Base-by-base conservation (phyloP, 2,329 filamentous ascomycete genomes). In the Amylocarpus encephaloides region DNA sequence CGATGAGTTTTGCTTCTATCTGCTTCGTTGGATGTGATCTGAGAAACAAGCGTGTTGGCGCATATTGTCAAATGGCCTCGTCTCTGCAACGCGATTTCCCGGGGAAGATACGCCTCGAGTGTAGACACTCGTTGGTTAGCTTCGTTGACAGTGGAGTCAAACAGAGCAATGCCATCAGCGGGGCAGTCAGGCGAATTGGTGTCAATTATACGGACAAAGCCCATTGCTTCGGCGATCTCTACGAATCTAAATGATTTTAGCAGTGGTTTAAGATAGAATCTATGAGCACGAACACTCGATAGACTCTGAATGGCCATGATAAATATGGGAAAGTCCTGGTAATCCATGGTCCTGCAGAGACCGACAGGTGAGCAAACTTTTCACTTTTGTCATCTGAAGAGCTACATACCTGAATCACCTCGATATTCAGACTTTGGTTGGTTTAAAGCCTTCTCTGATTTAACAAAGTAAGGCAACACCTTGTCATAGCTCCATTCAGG, bases 71-170 rank as follows among this genome's bases (percentile, higher is more conserved):
- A 38, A 29, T 48, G 41, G 26, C 51, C 40, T 30, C 16, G 7
- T 35, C 52, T 30, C 22, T 41, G 6, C 7, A 51, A 19, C 15
- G 45, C 49, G 35, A 51, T 6, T 49, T 43, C 33, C 19, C 15
- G 29, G 7, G 49, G 18, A 48, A 51, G 44, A 43, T 49, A 49
- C 12, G 52, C 49, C 34, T 51, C 41, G 5, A 49, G 43, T 6
- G 41, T 51, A 13, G 50, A 55, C 18, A 46, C 51, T 22, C 47
- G 36, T 41, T 48, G 11, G 15, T 29, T 33, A 13, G 43, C 38
- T 22, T 52, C 29, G 15, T 32, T 26, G 1, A 53, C 16, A 34
- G 50, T 50, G 1, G 13, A 15, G 33, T 55, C 47, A 13, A 54
- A n/a, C 15, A 36, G 40, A 15, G 19, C 43, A 18, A 50, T 13